These are phyloP conservation scores for Halophytophthora polymorphica DNA, from an alignment of 352 stramenopile species.

Conservation along the genomic window DNA sequence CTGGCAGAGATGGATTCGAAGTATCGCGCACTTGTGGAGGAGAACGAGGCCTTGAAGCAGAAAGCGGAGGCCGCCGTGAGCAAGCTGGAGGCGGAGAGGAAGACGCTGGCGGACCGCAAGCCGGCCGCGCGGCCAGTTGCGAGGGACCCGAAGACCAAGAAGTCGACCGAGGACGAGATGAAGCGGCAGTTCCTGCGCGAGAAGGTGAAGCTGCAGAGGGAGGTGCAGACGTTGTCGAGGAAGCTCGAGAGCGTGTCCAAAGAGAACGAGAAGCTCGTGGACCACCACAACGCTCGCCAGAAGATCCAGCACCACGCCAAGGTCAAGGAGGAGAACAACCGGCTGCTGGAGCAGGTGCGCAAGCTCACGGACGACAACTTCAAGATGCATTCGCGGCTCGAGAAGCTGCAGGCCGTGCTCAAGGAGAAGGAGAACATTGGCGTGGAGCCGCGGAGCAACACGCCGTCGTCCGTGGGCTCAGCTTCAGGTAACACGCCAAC, in stretches of 20 bases:
- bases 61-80: slow-evolving; percentile 24
- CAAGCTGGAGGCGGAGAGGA: slow-evolving; percentile 16
- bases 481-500: slow-evolving; percentile 7
- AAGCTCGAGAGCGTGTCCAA: slow-evolving; percentile 44
- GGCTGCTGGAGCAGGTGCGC: slow-evolving; percentile 62
- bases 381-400: slow-evolving; percentile 43
- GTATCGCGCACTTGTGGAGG: slow-evolving; percentile 19
- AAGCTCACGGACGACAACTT: slow-evolving; percentile 63
- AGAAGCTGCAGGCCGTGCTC: slow-evolving; percentile 43
- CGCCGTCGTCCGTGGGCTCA: slow-evolving; percentile 19
- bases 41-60: slow-evolving; percentile 24
- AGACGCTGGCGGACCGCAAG: slow-evolving; percentile 26
- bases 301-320: slow-evolving; percentile 83
- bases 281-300: slow-evolving; percentile 74
- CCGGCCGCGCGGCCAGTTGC: slow-evolving; percentile 11
- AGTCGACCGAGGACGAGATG: slow-evolving; percentile 23
- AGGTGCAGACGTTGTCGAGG: slow-evolving; percentile 30
- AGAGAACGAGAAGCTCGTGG: slow-evolving; percentile 74
- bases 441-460: slow-evolving; percentile 20
- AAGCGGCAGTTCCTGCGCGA: slow-evolving; percentile 50
- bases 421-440: slow-evolving; percentile 78
- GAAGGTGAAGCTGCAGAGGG: slow-evolving; percentile 51
- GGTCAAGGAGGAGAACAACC: slow-evolving; percentile 84
- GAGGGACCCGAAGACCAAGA: slow-evolving; percentile 23
- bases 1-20: slow-evolving; percentile 21